Evolutionary conservation across 352 stramenopile species (phyloP), one percentile per base, ranked within the genome.

Genomic region (Thraustochytrium striatum): DNA sequence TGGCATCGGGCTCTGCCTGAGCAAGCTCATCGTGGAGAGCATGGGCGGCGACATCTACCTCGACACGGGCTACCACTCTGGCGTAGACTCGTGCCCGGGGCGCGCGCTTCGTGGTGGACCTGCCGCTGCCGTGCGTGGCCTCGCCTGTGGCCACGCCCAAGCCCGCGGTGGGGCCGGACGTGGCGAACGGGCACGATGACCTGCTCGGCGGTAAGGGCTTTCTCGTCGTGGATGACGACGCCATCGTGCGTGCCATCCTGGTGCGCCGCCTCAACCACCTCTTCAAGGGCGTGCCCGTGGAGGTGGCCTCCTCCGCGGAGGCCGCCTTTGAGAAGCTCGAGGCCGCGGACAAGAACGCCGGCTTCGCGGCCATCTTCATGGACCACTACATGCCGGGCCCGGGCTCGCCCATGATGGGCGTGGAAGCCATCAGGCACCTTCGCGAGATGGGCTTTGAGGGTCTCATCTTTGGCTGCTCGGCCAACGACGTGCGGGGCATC

Each of bases 371-470:
- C 32, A 85, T 87, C 38, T 85, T 87, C 57, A 65, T 83, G 30
- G 84, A 87, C 61, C 84, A 85, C 61, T 87, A 87, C 57, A 86
- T 87, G 83, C 83, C 84, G 0, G 82, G 72, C 47, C 72, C 83
- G 1, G 72, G 84, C 35, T 84, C 85, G 39, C 79, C 84, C 36
- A 62, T 87, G 5, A 69, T 85, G 11, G 84, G 84, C 61, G 85
- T 81, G 25, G 83, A 87, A 70, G 84, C 84, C n/a, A 84, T 86
- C 16, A 9, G 28, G 3, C 68, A 65, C 38, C 30, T 87, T 3
- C 81, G 84, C n/a, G 57, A 58, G 19, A 72, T 68, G 25, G 84
- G 84, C 7, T 81, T 83, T 43, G 47, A 33, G 0, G 62, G 62
- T 28, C 39, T 47, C 33, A 87, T 87, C 44, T 85, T 84, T 38